A percentile compares a stretch with the other conserved stretches of the same genome.
phyloP scores from a whole-genome alignment of 1,284 basidiomycete genomes.

The Agaricales sp. region DNA sequence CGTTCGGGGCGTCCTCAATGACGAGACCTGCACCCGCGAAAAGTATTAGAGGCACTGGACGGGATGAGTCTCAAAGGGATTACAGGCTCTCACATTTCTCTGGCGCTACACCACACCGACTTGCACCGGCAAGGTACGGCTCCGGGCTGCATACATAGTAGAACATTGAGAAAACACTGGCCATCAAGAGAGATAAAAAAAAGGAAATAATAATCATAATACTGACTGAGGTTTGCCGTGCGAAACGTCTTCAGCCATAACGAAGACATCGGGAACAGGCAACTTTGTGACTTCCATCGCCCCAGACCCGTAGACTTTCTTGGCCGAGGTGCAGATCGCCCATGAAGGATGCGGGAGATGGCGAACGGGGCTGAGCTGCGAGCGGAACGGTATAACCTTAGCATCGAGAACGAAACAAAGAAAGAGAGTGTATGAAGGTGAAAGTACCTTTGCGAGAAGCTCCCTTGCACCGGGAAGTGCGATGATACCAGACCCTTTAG shows the following conservation, averaged over 20 bases:
- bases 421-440: not conserved
- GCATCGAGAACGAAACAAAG: too few species aligned
- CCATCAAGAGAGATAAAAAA: constrained; percentile 20
- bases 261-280: constrained; percentile 23
- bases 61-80: not conserved
- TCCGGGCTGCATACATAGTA: constrained; percentile 28
- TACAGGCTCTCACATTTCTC: constrained; percentile 21
- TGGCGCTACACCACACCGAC: constrained; percentile 26
- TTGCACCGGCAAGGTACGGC: constrained; percentile 43
- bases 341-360: constrained; percentile 17
- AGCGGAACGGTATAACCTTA: constrained; percentile 10
- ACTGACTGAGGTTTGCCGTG: constrained; percentile 47
- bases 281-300: constrained; percentile 20
- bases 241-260: constrained; percentile 35
- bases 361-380: not conserved
- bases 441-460: constrained; percentile 21
- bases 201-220: not conserved
- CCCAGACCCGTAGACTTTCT: not conserved
- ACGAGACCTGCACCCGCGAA: constrained; percentile 30
- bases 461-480: constrained; percentile 28
- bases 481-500: constrained; percentile 26
- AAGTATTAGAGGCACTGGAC: not conserved
- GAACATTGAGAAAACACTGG: constrained; percentile 23
- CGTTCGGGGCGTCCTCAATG: constrained; percentile 55
- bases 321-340: constrained; percentile 21